Conservation (phyloP, 305 asterid genomes). For the Fraxinus greggii region DNA sequence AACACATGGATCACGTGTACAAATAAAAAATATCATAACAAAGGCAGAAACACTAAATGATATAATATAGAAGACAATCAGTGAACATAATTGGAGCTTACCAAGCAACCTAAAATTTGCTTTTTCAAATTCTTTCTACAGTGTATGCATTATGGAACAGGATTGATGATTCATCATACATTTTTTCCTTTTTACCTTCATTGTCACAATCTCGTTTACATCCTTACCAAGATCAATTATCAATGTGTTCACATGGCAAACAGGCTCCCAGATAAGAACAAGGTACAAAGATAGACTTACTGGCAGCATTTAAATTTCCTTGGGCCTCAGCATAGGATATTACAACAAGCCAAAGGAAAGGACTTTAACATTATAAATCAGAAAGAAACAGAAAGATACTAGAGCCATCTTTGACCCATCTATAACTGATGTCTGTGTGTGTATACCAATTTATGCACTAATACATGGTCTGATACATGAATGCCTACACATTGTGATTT, state of each 20-base stretch:
- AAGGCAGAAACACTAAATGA: background rate
- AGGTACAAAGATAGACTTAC: background rate
- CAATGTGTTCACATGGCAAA: background rate
- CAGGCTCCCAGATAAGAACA: background rate
- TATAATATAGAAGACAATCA: background rate
- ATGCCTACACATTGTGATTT: background rate
- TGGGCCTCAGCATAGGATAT: background rate
- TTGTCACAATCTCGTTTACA: background rate
- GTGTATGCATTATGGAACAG: background rate
- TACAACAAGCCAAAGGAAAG: background rate
- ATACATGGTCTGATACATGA: background rate
- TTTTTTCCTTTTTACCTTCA: background rate
- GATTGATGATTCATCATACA: background rate
- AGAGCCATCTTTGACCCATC: background rate
- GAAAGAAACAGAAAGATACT: background rate
- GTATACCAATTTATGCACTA: conserved; percentile 5
- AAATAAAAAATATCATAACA: conserved; percentile 1
- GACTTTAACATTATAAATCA: background rate
- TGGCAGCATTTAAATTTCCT: conserved; percentile 4
- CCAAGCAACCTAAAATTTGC: background rate
- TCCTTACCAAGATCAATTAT: background rate
- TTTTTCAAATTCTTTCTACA: background rate
- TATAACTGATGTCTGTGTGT: background rate
- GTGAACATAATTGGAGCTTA: background rate
- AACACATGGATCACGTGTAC: conserved; percentile 12